Evolutionary conservation across 129 eudicot species (phyloP), one percentile per base, ranked within the genome.

Genomic region (Scalesia atractyloides): DNA sequence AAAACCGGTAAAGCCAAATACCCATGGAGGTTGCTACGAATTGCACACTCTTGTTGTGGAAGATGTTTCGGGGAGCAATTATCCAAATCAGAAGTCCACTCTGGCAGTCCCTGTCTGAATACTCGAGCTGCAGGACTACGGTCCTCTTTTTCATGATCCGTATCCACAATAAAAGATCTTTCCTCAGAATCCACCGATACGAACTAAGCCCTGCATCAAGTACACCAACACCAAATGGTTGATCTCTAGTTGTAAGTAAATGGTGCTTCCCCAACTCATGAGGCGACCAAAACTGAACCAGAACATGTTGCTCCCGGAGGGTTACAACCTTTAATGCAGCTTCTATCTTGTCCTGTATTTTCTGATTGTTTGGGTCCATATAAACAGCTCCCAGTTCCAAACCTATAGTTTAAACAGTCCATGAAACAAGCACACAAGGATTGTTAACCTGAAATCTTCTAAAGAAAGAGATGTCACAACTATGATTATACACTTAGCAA

Each of bases 271-370:
- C 68, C 13, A 13, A 2, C 9, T 11, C 12, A 7, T 0, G 67
- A 61, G 67, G 67, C 1, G 20, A 34, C 67, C 68, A 63, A 37
- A 63, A 63, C 22, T 63, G 68, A 63, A 63, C 49, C 5, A 63
- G 48, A 2, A 63, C 68, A 63, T 19, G 68, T 7, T 2, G 14
- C 18, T 37, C 26, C 3, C 68, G 68, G 14, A 63, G 36, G 14
- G 1, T 6, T 61, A 61, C n/a, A 9, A 63, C 24, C 46, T 63
- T 36, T 36, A 61, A 46, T 61, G 47, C 46, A 34, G 47, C 20
- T 61, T 14, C 34, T 14, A 61, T 61, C 67, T 36, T 61, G 5
- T 13, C 46, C 6, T 58, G 36, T 24, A 14, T 33, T 1, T 33
- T 33, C 37, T 43, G 44, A 33, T 60, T 15, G 11, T 12, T 4